Base-by-base conservation (phyloP, 1,284 basidiomycete species). In the Microbotryum intermedium region DNA sequence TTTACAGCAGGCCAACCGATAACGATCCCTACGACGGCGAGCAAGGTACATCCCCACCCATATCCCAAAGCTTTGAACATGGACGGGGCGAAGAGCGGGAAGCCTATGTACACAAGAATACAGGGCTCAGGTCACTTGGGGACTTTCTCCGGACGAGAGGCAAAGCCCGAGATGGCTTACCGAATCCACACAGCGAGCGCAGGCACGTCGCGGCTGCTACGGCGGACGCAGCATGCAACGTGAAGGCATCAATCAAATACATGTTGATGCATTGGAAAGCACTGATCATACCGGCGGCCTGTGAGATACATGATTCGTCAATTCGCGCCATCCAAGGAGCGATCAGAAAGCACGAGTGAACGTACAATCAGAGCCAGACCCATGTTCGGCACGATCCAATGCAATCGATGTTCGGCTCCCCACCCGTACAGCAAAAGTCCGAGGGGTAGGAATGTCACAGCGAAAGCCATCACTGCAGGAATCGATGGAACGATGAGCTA, bases 341-440 rank as follows among this genome's bases (percentile, higher is more conserved):
- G 6, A 16, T 11, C 34, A 16, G 18, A 39, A 39, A 16, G 13
- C 11, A 39, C 34, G 34, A 39, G 34, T 34, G 16, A 18, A 39
- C 34, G 34, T 39, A 39, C 59, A 21, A 69, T 44, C 1, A 65
- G 39, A 43, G 55, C 49, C 25, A 70, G 46, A 10, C 69, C 68
- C 13, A 69, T 55, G 26, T 65, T 62, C n/a, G 53, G 28, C 0
- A 74, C 82, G 59, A 87, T 82, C 86, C 86, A 88, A 62, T 82
- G 82, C 0, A 80, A 69, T 26, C 74, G 72, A 1, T 77, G 72
- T 54, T 84, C 69, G 6, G 82, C 82, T 0, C 80, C 77, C 86
- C 86, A 88, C 16, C 86, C 86, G 1, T 80, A 74, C 13, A 87
- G 73, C 23, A 88, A 72, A 9, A 87, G 72, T 0, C 86, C 86